These are phyloP conservation scores for Suillus cothurnatus DNA, from an alignment of 768 basidiomycete genomes.

Conservation along the genomic window DNA sequence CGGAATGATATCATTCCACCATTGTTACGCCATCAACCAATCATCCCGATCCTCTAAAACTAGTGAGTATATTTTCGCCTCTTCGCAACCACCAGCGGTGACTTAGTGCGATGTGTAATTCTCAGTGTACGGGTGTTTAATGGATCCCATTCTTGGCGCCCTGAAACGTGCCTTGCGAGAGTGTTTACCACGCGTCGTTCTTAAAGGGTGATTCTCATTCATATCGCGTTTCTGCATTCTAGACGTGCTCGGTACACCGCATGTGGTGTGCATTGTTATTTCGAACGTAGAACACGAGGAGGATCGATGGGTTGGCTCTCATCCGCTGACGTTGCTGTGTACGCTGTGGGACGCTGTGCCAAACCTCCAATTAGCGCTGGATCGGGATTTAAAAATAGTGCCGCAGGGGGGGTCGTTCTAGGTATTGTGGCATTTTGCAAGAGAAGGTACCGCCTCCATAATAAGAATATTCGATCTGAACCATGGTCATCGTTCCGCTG, in stretches of 20 bases:
- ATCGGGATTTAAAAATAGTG: background rate
- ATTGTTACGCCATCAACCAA: background rate
- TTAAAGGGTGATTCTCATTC: background rate
- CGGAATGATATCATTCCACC: background rate
- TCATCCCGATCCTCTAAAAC: background rate
- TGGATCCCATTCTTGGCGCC: background rate
- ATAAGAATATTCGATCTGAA: background rate
- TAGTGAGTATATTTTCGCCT: background rate
- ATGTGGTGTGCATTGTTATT: background rate
- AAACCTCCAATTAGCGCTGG: background rate
- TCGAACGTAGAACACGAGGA: conserved; percentile 6
- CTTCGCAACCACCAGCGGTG: background rate
- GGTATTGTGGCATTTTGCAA: background rate
- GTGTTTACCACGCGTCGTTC: background rate
- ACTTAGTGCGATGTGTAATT: background rate
- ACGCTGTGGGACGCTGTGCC: background rate
- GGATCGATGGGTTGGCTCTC: background rate
- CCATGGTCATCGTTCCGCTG: background rate
- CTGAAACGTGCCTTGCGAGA: conserved; percentile 3
- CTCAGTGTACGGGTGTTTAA: background rate
- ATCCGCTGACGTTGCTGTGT: background rate
- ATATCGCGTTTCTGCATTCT: conserved; percentile 1
- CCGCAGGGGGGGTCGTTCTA: background rate
- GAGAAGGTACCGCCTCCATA: background rate
- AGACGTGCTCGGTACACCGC: background rate